A percentile compares a stretch with the other conserved stretches of the same genome.
phyloP scores from a whole-genome alignment of 352 stramenopile species.

The Phytopythium montanum region DNA sequence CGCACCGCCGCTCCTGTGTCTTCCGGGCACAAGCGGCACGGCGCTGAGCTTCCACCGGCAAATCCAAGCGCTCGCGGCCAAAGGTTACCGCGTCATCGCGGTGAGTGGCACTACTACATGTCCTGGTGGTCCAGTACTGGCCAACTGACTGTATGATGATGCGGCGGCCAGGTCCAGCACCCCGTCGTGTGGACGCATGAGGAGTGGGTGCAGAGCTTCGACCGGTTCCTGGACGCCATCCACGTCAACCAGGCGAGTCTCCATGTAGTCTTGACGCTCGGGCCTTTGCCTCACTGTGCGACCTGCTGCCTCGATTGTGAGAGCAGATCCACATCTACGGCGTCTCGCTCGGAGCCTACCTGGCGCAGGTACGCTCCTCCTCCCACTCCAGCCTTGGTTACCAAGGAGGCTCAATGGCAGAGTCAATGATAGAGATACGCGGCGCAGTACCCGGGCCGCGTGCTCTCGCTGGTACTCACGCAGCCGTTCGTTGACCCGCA shows the following conservation, averaged over 20 bases:
- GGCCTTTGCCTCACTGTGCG: not conserved
- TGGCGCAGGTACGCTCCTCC: constrained; percentile 46
- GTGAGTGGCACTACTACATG: constrained; percentile 16
- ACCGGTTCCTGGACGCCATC: constrained; percentile 69
- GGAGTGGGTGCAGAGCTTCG: constrained; percentile 82
- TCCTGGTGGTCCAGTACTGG: not conserved
- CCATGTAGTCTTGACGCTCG: too few relatives aligned
- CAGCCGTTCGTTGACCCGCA: constrained; percentile 60
- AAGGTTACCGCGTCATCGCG: constrained; percentile 63
- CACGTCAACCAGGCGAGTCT: constrained; percentile 31
- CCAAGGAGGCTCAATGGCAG: not conserved
- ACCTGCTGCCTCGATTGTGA: not conserved
- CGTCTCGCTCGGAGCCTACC: constrained; percentile 61
- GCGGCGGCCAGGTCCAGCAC: constrained; percentile 43
- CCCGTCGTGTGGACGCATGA: constrained; percentile 74
- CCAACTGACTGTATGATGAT: not conserved
- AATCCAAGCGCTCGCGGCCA: constrained; percentile 37
- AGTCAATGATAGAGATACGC: constrained; percentile 36
- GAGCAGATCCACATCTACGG: constrained; percentile 61
- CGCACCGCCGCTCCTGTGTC: constrained; percentile 44
- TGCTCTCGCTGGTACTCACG: constrained; percentile 58
- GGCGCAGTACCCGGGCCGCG: constrained; percentile 49
- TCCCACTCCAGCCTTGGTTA: not conserved
- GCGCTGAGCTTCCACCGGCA: constrained; percentile 61
- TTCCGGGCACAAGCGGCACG: constrained; percentile 52